These are phyloP conservation scores for Malus asiatica DNA, from an alignment of 306 rosid genomes.

Conservation along the genomic window DNA sequence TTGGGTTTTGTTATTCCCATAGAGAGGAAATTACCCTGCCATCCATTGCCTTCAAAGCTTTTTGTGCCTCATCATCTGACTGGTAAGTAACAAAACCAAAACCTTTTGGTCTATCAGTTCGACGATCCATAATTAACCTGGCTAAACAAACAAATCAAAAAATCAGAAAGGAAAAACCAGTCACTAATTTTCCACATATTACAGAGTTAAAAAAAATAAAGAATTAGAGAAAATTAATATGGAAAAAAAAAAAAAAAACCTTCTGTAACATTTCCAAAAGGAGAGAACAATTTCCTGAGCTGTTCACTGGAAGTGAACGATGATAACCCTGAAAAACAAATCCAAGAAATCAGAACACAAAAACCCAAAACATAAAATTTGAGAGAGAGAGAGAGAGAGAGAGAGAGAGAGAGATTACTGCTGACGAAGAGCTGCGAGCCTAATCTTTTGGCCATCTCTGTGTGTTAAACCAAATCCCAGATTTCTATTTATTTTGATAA, in stretches of 20 bases:
- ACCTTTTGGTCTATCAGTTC: conserved; percentile 73
- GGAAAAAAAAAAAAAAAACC: conserved; percentile 22
- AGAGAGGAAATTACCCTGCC: conserved; percentile 54
- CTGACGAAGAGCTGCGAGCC: conserved; percentile 43
- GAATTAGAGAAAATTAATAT: not conserved
- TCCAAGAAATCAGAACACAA: not conserved
- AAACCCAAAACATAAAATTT: not conserved
- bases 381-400: no score
- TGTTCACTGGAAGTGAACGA: conserved; percentile 40
- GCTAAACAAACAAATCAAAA: conserved; percentile 23
- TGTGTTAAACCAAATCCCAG: not conserved
- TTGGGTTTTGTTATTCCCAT: not conserved
- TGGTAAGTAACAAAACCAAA: conserved; percentile 67
- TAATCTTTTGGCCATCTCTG: conserved; percentile 41
- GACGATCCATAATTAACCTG: conserved; percentile 34
- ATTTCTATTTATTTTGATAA: not conserved
- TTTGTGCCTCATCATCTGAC: conserved; percentile 50
- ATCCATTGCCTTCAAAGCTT: conserved; percentile 63
- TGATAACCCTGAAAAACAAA: conserved; percentile 48
- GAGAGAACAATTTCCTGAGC: conserved; percentile 49
- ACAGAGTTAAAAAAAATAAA: not conserved
- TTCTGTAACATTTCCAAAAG: conserved; percentile 46
- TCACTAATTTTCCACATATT: not conserved
- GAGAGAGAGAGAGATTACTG: conserved; percentile 33
- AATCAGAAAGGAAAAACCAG: not conserved